phyloP scores from a whole-genome alignment of 441 rosid genomes.

The Adansonia rubrostipa region DNA sequence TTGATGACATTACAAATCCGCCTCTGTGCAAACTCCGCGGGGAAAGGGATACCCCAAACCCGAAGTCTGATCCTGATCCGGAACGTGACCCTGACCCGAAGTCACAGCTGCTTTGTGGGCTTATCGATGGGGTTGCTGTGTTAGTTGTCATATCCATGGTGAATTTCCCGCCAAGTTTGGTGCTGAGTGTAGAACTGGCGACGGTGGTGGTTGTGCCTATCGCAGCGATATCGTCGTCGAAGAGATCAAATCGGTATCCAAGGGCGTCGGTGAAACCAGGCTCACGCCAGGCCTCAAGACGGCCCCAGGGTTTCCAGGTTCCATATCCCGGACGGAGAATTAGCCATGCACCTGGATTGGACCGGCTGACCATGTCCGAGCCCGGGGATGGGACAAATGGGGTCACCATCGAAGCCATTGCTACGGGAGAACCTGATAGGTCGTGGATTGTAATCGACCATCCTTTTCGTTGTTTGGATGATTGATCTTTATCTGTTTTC shows the following conservation, averaged over 20 bases:
- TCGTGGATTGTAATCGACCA: conserved; percentile 90
- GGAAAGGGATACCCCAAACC: conserved; percentile 36
- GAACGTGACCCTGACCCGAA: conserved; percentile 70
- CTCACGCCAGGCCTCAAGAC: conserved; percentile 89
- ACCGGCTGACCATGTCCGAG: conserved; percentile 67
- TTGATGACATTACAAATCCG: conserved; percentile 91
- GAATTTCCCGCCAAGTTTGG: conserved; percentile 77
- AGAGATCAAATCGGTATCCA: conserved; percentile 72
- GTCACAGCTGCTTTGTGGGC: conserved; percentile 85
- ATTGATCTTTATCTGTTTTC: conserved; percentile 57
- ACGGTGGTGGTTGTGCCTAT: conserved; percentile 38
- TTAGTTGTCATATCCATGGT: conserved; percentile 63
- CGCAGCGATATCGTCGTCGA: conserved; percentile 55
- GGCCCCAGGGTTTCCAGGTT: conserved; percentile 96
- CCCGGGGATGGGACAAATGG: conserved; percentile 92
- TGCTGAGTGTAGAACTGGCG: conserved; percentile 52
- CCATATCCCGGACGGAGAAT: conserved; percentile 72
- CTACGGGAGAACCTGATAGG: conserved; percentile 92
- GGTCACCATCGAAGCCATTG: conserved; percentile 94
- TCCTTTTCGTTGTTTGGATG: conserved; percentile 74
- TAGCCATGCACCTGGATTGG: conserved; percentile 92
- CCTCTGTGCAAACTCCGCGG: conserved; percentile 46
- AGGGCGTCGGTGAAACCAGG: conserved; percentile 48
- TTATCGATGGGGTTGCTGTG: conserved; percentile 50
- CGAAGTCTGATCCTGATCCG: conserved; percentile 77